Base-by-base conservation (phyloP, 108 stramenopile genomes). In the Skeletonema marinoi region DNA sequence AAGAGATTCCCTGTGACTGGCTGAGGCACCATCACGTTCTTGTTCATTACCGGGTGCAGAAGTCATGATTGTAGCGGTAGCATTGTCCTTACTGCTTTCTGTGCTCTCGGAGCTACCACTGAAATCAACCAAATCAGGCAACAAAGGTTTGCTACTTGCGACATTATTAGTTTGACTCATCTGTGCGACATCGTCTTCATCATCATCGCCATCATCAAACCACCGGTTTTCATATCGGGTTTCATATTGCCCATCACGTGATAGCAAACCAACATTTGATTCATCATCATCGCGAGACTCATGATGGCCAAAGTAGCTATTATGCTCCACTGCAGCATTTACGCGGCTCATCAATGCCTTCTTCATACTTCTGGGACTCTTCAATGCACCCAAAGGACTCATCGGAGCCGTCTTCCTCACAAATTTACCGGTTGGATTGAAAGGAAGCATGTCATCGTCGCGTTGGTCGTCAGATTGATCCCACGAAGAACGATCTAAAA, bases 381-480 rank as follows among this genome's bases (percentile, higher is more conserved):
- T 56, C 54, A 56, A 25, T 21, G 21, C 7, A 19, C 44, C 16
- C 16, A 56, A 25, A 29, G 54, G 21, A 25, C 54, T 56, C 54
- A 56, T 1, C 17, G 54, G 6, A 56, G 7, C 25, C 25, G 54
- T 10, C 54, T 56, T 56, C 54, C 7, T 25, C 25, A 56, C 54
- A 25, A 56, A 56, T 25, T 56, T 56, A 4, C 54, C 54, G 25
- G 19, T 56, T 25, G 25, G 19, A n/a, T 56, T 56, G 54, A 56
- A 21, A 7, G 54, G 54, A 56, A 56, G 54, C 25, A 56, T 25
- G 4, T 56, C 54, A 29, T 25, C 54, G 6, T 56, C 54, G 25
- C n/a, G n/a, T 56, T 56, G 54, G 54, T 56, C 25, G 10, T 56
- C 54, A 56, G 54, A 56, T 56, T 56, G 54, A 29, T 56, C 54